phyloP scores from a whole-genome alignment of 305 asterid species.

The Fraxinus greggii region DNA sequence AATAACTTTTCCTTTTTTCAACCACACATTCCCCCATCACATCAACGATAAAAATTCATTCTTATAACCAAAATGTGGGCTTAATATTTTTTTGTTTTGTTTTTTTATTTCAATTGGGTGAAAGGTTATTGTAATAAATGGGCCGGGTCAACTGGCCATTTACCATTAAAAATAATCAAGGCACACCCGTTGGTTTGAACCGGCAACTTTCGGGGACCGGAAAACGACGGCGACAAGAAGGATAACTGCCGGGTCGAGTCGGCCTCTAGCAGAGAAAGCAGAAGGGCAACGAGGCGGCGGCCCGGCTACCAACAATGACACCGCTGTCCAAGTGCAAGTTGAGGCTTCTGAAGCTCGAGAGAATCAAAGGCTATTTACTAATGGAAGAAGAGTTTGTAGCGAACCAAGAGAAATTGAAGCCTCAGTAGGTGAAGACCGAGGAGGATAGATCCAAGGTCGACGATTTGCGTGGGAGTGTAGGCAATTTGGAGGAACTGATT shows the following conservation, averaged over 20 bases:
- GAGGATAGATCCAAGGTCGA: slow-evolving; percentile 94
- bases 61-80: too few relatives aligned
- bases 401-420: slow-evolving; percentile 83
- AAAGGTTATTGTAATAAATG: too few relatives aligned
- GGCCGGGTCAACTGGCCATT: too few relatives aligned
- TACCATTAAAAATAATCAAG: too few relatives aligned
- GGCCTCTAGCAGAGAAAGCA: slow-evolving; percentile 90
- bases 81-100: too few relatives aligned
- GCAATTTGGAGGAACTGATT: slow-evolving; percentile 79
- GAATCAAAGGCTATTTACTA: slow-evolving; percentile 71
- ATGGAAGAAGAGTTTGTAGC: slow-evolving; percentile 95
- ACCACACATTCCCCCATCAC: too few relatives aligned
- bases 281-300: slow-evolving; percentile 92
- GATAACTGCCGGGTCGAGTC: slow-evolving; percentile 88
- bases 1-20: too few relatives aligned
- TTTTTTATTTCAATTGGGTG: slow-evolving; percentile 47
- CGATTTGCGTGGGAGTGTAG: slow-evolving; percentile 84
- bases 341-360: slow-evolving; percentile 66
- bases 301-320: slow-evolving; percentile 76
- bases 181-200: slow-evolving; percentile 83
- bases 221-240: slow-evolving; percentile 78
- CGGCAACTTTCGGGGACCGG: slow-evolving; percentile 74
- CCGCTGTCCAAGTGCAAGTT: slow-evolving; percentile 79
- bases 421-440: slow-evolving; percentile 95
- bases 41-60: too few relatives aligned